Percentiles rank a stretch among this genome's conserved stretches.
These are phyloP conservation scores for Candida sakaeoensis DNA, from an alignment of 805 yeast genomes.

Conservation along the genomic window DNA sequence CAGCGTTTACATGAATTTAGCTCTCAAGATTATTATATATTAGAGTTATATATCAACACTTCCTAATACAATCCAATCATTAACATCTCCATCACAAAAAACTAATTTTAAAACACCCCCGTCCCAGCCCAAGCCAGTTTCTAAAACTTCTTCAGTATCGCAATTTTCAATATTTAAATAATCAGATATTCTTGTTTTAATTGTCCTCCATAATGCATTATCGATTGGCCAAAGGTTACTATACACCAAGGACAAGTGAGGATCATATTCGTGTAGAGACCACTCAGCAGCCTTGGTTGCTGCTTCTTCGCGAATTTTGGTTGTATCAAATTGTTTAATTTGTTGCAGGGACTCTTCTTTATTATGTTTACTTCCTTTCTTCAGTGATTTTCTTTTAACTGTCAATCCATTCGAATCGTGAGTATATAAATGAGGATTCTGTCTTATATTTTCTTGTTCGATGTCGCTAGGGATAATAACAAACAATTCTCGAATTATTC, in stretches of 20 bases:
- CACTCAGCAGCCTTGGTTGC: slow-evolving; percentile 52
- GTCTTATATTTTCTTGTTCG: slow-evolving; percentile 31
- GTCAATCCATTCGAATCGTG: slow-evolving; percentile 28
- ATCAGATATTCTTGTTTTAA: slow-evolving; percentile 64
- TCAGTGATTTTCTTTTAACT: slow-evolving; percentile 25
- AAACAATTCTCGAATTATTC: slow-evolving; percentile 54
- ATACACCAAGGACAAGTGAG: slow-evolving; percentile 71
- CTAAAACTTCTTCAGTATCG: slow-evolving; percentile 31
- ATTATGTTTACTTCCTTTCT: slow-evolving; percentile 13
- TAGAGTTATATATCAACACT: slow-evolving; percentile 39
- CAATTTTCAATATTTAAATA: slow-evolving; percentile 49
- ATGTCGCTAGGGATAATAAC: slow-evolving; percentile 42
- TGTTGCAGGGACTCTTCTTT: slow-evolving; percentile 1
- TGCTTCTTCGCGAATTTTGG: slow-evolving; percentile 26
- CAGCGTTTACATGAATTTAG: no score
- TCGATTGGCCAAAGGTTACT: slow-evolving; percentile 63
- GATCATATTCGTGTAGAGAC: slow-evolving; percentile 56
- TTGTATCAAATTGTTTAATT: slow-evolving; percentile 22
- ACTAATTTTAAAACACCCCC: slow-evolving; percentile 68
- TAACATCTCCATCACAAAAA: slow-evolving; percentile 66
- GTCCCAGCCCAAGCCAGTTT: slow-evolving; percentile 53
- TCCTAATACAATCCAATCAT: slow-evolving; percentile 66
- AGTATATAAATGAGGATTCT: slow-evolving; percentile 38
- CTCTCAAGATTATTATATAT: no score
- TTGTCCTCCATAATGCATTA: slow-evolving; percentile 59